A percentile compares a stretch with the other conserved stretches of the same genome.
phyloP scores from a whole-genome alignment of 2,329 filamentous ascomycete genomes.

The Elsinoe necatrix region DNA sequence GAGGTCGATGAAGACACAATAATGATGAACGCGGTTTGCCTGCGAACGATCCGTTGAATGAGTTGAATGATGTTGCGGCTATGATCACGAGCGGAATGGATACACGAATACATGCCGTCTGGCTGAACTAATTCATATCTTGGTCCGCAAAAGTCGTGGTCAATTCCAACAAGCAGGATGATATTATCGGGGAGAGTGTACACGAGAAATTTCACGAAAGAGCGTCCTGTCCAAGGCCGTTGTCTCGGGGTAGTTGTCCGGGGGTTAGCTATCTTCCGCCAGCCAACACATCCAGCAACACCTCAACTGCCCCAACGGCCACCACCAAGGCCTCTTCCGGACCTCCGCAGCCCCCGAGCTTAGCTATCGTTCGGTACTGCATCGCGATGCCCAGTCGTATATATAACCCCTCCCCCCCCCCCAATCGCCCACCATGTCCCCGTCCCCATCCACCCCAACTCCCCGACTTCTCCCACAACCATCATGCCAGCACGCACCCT shows the following conservation, averaged over 20 bases:
- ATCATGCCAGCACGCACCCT: constrained; percentile 4
- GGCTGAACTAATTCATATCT: no score
- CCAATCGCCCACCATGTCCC: neutral
- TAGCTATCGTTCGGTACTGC: neutral
- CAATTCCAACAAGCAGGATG: no score
- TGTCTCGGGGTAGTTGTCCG: neutral
- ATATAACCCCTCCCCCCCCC: neutral
- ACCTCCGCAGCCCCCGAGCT: neutral
- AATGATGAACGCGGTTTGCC: neutral
- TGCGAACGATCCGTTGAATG: no score
- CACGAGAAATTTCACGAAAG: no score
- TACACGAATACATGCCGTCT: no score
- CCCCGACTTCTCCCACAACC: constrained; percentile 1
- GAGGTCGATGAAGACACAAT: neutral
- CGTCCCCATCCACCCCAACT: neutral
- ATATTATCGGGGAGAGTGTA: no score
- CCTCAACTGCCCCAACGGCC: neutral
- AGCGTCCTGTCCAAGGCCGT: no score
- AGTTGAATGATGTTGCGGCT: no score
- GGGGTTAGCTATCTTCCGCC: neutral
- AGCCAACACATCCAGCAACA: neutral
- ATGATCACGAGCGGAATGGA: no score
- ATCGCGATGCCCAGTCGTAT: neutral
- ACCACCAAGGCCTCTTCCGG: neutral
- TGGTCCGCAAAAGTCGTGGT: no score